Conservation (phyloP, 1,284 basidiomycete species). For the Ganoderma meredithae region DNA sequence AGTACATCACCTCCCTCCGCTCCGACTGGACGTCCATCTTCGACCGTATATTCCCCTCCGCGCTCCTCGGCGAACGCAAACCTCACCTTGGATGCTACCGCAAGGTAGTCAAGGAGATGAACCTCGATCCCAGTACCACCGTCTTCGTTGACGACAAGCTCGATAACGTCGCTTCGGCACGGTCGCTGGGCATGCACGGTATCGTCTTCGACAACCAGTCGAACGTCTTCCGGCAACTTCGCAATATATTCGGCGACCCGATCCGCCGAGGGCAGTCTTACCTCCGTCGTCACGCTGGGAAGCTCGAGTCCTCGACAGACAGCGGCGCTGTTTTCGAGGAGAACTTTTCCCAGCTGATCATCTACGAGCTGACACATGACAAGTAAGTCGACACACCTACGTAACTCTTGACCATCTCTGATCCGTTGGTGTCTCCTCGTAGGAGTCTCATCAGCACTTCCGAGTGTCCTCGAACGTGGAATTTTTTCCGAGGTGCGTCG, state of each 20-base stretch:
- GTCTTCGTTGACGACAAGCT: slow-evolving; percentile 67
- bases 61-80: slow-evolving; percentile 46
- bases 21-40: slow-evolving; percentile 59
- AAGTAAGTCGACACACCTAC: slow-evolving; percentile 41
- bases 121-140: slow-evolving; percentile 49
- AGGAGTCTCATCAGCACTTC: slow-evolving; percentile 27
- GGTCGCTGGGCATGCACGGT: slow-evolving; percentile 61
- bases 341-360: slow-evolving; percentile 64
- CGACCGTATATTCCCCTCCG: slow-evolving; percentile 60
- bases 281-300: slow-evolving; percentile 49
- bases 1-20: slow-evolving; percentile 46
- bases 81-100: slow-evolving; percentile 59
- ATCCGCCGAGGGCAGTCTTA: slow-evolving; percentile 50
- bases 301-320: slow-evolving; percentile 54
- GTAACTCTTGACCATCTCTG: slow-evolving; percentile 1
- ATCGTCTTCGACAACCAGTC: slow-evolving; percentile 55
- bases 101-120: slow-evolving; percentile 53
- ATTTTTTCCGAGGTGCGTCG: slow-evolving; percentile 57
- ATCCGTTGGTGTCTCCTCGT: slow-evolving; percentile 2
- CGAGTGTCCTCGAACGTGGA: slow-evolving; percentile 55
- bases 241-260: slow-evolving; percentile 57
- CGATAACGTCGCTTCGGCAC: slow-evolving; percentile 65
- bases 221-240: slow-evolving; percentile 52
- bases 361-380: slow-evolving; percentile 61
- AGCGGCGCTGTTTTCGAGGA: slow-evolving; percentile 52